Base-by-base conservation (phyloP, 257 asterid genomes). In the Hygrophila difformis region DNA sequence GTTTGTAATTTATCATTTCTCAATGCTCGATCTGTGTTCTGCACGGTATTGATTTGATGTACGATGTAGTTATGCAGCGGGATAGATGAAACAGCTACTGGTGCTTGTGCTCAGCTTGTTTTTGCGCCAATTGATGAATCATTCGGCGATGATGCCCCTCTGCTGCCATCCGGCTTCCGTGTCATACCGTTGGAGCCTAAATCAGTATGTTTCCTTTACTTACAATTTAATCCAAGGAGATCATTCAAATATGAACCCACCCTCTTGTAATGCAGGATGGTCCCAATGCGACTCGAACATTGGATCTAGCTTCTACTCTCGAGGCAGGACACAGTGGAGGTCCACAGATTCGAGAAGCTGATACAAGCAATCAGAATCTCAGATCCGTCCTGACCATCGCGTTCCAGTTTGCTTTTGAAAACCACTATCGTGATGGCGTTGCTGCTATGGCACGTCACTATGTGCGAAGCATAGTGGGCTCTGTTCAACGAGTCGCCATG, bases 361-460 rank as follows among this genome's bases (percentile, higher is more conserved):
- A 64, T 71, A 73, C 51, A 76, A 69, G 48, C 67, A 55, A 22
- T 67, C 82, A 63, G 2, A 33, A 33, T 33, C 8, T 5, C 10
- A 33, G 37, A 33, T 81, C 95, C 2, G 82, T 85, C 14, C 57
- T 85, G 63, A 81, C 92, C 8, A 85, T 85, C 5, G 94, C 94
- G 0, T 85, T 85, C 65, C 95, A 81, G 66, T 85, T 85, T 69
- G 69, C 79, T 21, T 81, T 76, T 49, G 95, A 79, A 67, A 71
- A 49, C 63, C 87, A 85, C 65, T 76, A 66, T 64, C 84, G 59
- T 44, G 94, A 81, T 50, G 70, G 71, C 49, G 85, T 81, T 12
- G 87, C 87, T 58, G 72, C 78, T 34, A 85, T 85, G 95, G 95
- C 94, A 29, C 84, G 87, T 16, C 93, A 85, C 23, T 85, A 85